Percentiles rank a stretch among this genome's conserved stretches.
Conservation (phyloP, 1,284 basidiomycete species). For the Xerocomus amazonicus region DNA sequence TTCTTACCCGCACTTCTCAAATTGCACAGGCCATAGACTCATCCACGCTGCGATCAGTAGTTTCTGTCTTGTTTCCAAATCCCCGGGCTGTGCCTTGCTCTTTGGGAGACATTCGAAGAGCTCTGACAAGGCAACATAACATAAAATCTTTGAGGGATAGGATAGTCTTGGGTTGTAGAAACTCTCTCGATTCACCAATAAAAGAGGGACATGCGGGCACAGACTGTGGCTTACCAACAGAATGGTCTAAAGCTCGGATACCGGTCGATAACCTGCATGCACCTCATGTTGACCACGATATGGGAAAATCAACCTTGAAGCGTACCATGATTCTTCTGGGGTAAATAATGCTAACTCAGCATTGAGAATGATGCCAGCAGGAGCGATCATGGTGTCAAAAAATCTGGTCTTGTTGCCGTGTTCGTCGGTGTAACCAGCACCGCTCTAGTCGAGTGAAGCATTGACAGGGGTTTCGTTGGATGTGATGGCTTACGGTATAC, state of each 20-base stretch:
- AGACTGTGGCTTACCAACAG: constrained; percentile 50
- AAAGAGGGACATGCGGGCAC: neutral
- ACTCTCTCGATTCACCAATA: constrained; percentile 43
- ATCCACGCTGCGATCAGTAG: constrained; percentile 77
- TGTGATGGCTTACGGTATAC: constrained; percentile 49
- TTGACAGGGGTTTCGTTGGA: neutral
- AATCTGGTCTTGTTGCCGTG: constrained; percentile 64
- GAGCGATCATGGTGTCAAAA: constrained; percentile 51
- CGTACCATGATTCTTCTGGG: constrained; percentile 71
- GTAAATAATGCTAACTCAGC: constrained; percentile 71
- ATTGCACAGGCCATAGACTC: constrained; percentile 67
- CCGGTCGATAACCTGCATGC: constrained; percentile 67
- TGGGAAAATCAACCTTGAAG: constrained; percentile 11
- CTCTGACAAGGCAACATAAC: constrained; percentile 64
- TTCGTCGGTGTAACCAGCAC: constrained; percentile 74
- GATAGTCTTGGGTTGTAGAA: constrained; percentile 62
- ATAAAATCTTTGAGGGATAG: constrained; percentile 60
- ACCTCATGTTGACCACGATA: constrained; percentile 19
- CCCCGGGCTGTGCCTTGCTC: constrained; percentile 56
- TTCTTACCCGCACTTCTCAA: constrained; percentile 51
- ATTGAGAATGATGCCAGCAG: constrained; percentile 74
- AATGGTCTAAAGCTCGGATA: constrained; percentile 75
- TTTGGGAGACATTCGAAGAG: constrained; percentile 71
- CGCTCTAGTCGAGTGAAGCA: constrained; percentile 38
- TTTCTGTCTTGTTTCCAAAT: constrained; percentile 61